Evolutionary conservation across 2,329 filamentous ascomycete genomes (phyloP).

Genomic region (Fonsecaea erecta): DNA sequence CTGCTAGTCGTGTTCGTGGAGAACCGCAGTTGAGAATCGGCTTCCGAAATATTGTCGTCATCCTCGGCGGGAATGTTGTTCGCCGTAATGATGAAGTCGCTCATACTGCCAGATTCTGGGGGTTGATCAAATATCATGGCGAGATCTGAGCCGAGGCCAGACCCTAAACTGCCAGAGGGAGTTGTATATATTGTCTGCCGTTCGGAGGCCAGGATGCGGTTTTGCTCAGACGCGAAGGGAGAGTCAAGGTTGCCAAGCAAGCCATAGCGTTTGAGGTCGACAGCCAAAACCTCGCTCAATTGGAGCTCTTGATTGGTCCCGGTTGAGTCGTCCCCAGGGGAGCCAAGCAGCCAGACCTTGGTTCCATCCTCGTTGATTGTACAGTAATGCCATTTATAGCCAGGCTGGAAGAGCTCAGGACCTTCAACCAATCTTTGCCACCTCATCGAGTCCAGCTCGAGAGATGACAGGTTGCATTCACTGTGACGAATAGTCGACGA

Average conservation of each 20-base stretch:
- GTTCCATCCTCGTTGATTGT: constrained; percentile 94
- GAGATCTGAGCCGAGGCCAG: constrained; percentile 79
- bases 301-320: constrained; percentile 83
- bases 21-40: constrained; percentile 35
- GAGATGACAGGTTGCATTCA: constrained; percentile 86
- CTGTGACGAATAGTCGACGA: constrained; percentile 82
- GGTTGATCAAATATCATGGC: constrained; percentile 84
- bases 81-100: constrained; percentile 90
- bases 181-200: constrained; percentile 59
- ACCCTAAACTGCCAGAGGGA: constrained; percentile 12
- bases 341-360: constrained; percentile 95
- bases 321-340: constrained; percentile 75
- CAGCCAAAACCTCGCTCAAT: constrained; percentile 89
- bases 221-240: constrained; percentile 56
- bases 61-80: constrained; percentile 70
- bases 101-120: constrained; percentile 75
- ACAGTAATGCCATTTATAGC: constrained; percentile 98
- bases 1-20: constrained; percentile 32
- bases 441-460: constrained; percentile 83
- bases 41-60: constrained; percentile 52
- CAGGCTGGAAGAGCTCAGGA: constrained; percentile 85
- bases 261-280: constrained; percentile 89
- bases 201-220: constrained; percentile 57
- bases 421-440: constrained; percentile 97
- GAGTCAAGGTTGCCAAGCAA: constrained; percentile 79